Conservation (phyloP, 805 yeast genomes). For the Wickerhamiella hasegawae region DNA sequence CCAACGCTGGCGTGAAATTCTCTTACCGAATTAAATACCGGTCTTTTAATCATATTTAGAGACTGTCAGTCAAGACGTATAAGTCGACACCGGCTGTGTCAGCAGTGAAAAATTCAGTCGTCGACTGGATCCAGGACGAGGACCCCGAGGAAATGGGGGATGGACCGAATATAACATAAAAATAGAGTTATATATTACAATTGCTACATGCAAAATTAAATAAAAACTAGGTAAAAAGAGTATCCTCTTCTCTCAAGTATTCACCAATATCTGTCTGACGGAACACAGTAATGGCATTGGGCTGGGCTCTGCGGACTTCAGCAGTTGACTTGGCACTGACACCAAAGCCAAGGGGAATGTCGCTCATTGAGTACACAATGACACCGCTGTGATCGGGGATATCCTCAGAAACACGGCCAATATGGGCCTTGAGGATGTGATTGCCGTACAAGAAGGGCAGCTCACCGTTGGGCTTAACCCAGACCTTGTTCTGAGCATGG, state of each 20-base stretch:
- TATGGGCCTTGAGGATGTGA: constrained; percentile 89
- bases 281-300: constrained; percentile 87
- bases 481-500: constrained; percentile 80
- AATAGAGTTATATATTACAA: too few species aligned
- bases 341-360: constrained; percentile 89
- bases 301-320: constrained; percentile 77
- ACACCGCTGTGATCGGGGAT: constrained; percentile 98
- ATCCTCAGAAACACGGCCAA: constrained; percentile 93
- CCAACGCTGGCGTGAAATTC: constrained; percentile 6
- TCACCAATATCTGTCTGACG: constrained; percentile 98
- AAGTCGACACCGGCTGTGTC: too few species aligned
- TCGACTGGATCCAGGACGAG: too few species aligned
- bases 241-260: constrained; percentile 94
- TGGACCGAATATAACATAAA: neutral
- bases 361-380: constrained; percentile 78
- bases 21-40: too few species aligned
- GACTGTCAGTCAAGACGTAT: too few species aligned
- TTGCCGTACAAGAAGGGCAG: constrained; percentile 97
- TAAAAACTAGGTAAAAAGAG: constrained; percentile 57
- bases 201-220: too few species aligned
- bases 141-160: too few species aligned
- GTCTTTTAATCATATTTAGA: too few species aligned
- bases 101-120: too few species aligned
- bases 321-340: constrained; percentile 82
- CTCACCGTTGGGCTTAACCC: constrained; percentile 96